Base-by-base conservation (phyloP, 805 yeast genomes). In the Barnettozyma californica region DNA sequence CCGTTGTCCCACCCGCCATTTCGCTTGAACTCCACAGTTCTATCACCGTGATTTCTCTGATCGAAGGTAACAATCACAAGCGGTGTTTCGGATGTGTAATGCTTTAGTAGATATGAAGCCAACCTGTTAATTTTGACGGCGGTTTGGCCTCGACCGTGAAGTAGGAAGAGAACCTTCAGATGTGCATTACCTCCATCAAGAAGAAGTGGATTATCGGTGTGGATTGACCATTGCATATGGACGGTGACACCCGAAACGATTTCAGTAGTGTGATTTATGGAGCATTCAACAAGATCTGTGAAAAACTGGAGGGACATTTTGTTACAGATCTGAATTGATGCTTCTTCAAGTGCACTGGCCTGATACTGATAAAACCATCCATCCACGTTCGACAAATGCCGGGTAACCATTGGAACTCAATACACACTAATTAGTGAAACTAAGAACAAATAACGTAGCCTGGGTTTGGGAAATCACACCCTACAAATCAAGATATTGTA, bases 31-130 rank as follows among this genome's bases (percentile, higher is more conserved):
- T 49, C 51, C 1, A 57, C 16, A 0, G 37, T 9, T 16, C 62
- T 43, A 3, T 11, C 26, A 9, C 63, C 62, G 39, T 59, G 63
- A 44, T 59, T 59, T 47, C 56, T 48, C 9, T 46, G 53, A 40
- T 59, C 63, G 49, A 56, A 59, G 3, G 53, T 29, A 13, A 58
- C 9, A 2, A 58, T 39, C 10, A 57, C 26, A 5, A 58, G 35
- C 2, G 56, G 52, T 9, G 4, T 31, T 2, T 9, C 1, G 7
- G 36, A 18, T 13, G 18, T 20, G 18, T 43, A 43, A 5, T 25
- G 16, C 10, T 33, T 18, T 7, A 47, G 29, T 5, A 47, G 40
- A 14, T 19, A 23, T 7, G 34, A 13, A 8, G 44, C 26, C 27
- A 47, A 36, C 7, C 18, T 13, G 23, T 27, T 40, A 13, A 43